Evolutionary conservation across 192 early-diverging fungal species (phyloP).

Genomic region (Entomortierella parvispora): DNA sequence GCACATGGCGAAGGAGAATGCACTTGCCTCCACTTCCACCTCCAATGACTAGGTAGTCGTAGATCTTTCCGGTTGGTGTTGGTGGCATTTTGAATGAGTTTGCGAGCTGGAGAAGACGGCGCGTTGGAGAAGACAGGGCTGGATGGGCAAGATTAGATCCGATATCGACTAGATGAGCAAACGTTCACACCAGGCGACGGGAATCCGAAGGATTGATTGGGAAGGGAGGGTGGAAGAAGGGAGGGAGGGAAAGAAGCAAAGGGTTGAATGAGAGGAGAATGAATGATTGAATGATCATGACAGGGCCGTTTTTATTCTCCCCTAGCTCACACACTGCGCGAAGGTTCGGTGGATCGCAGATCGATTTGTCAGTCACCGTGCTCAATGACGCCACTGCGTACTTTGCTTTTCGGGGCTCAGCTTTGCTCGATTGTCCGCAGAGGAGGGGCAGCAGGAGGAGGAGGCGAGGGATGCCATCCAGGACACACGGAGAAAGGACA

Average conservation of each 20-base stretch:
- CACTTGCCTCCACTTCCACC: slow-evolving; percentile 78
- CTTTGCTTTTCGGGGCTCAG: too few relatives aligned
- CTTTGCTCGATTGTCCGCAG: too few relatives aligned
- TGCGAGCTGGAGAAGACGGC: slow-evolving; percentile 46
- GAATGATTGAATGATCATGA: too few relatives aligned
- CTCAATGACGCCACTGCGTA: too few relatives aligned
- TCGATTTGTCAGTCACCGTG: too few relatives aligned
- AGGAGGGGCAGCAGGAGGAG: too few relatives aligned
- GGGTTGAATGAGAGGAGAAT: neutral
- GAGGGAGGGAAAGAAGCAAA: neutral
- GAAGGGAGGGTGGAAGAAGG: neutral
- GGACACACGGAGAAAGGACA: too few relatives aligned
- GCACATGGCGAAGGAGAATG: neutral
- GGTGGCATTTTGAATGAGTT: slow-evolving; percentile 48
- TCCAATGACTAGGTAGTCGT: slow-evolving; percentile 97
- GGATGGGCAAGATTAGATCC: slow-evolving; percentile 19
- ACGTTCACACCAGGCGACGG: slow-evolving; percentile 30
- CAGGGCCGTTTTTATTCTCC: too few relatives aligned
- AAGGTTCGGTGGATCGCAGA: too few relatives aligned
- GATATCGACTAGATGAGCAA: slow-evolving; percentile 28
- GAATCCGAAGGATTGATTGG: slow-evolving; percentile 12
- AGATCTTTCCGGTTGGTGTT: slow-evolving; percentile 58
- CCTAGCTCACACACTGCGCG: too few relatives aligned
- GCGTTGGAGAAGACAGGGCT: slow-evolving; percentile 41
- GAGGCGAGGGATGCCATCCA: too few relatives aligned